Conservation (phyloP, 2,329 filamentous ascomycete species). For the Cercospora sp. region DNA sequence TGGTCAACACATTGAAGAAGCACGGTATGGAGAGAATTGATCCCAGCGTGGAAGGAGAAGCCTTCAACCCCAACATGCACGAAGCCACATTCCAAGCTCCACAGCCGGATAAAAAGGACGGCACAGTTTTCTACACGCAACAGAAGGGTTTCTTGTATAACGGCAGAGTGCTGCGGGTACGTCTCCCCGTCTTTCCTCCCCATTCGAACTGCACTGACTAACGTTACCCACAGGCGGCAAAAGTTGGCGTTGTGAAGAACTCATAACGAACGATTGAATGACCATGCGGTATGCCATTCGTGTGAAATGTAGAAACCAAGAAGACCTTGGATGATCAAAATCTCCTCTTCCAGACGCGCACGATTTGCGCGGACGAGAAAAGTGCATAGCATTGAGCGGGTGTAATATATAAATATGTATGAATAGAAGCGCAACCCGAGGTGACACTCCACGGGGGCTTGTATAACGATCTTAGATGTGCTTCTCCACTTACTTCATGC, state of each 20-base stretch:
- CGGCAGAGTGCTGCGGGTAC: conserved; percentile 74
- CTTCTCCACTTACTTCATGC: not conserved
- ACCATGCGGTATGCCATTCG: not conserved
- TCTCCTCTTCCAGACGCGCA: not conserved
- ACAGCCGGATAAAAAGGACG: conserved; percentile 82
- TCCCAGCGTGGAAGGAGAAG: conserved; percentile 68
- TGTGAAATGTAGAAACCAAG: not conserved
- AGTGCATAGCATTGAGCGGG: not conserved
- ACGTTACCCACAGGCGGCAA: conserved; percentile 62
- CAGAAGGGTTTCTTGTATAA: conserved; percentile 96
- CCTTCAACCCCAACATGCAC: conserved; percentile 95
- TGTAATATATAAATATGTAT: not conserved
- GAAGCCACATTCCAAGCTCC: conserved; percentile 96
- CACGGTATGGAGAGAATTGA: conserved; percentile 90
- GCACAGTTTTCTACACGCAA: conserved; percentile 86
- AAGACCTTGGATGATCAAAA: not conserved
- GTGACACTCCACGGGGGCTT: not conserved
- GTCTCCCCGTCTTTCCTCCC: conserved; percentile 1
- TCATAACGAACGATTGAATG: conserved; percentile 34
- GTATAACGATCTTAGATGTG: not conserved
- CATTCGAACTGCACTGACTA: conserved; percentile 1
- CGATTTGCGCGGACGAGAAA: not conserved
- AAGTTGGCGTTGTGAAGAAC: conserved; percentile 96
- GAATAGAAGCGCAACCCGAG: not conserved
- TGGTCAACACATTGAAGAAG: conserved; percentile 86